Base-by-base conservation (phyloP, 2,329 filamentous ascomycete species). In the Aspergillus pseudonomiae region DNA sequence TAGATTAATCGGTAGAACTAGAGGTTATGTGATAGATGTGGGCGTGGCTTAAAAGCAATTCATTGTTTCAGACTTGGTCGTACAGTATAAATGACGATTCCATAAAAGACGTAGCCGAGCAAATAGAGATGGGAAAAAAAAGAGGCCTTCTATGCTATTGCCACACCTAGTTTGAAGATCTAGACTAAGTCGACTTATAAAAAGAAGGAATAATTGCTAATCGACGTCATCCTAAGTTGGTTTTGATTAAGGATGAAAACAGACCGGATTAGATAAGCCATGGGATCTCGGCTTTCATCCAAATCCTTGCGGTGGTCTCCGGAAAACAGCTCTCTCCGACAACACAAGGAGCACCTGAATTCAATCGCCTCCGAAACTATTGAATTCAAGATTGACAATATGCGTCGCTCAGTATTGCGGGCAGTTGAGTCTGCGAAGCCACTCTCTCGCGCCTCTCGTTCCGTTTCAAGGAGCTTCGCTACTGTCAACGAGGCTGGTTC, bases 351-450 rank as follows among this genome's bases (percentile, higher is more conserved):
- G 59, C 62, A 62, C 59, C 52, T 65, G 28, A 52, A 56, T 57
- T 48, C 52, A 59, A 34, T 53, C 32, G 26, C 39, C 56, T 34
- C 60, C 52, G 50, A 54, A 24, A 21, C 28, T 50, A 45, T 55
- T 39, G n/a, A 54, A 57, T 32, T 46, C 30, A 60, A 26, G 54
- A 7, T 60, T 24, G 61, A 56, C 57, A 75, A 66, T 48, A 80
- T 80, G 78, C 76, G 77, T 71, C 77, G 77, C 65, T 76, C 77
- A 70, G 74, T 77, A 60, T 70, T 79, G 64, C 76, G 78, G 71
- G 76, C 76, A 36, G 68, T 77, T 54, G 74, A 78, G 71, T 78
- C 76, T 60, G 72, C 75, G 58, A 77, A 76, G 67, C 77, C 77
- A 26, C 63, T 78, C 61, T 59, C 70, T 58, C 74, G 73, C 65